Evolutionary conservation across 306 rosid species (phyloP), one percentile per base, ranked within the genome.

Genomic region (Prunus dulcis): DNA sequence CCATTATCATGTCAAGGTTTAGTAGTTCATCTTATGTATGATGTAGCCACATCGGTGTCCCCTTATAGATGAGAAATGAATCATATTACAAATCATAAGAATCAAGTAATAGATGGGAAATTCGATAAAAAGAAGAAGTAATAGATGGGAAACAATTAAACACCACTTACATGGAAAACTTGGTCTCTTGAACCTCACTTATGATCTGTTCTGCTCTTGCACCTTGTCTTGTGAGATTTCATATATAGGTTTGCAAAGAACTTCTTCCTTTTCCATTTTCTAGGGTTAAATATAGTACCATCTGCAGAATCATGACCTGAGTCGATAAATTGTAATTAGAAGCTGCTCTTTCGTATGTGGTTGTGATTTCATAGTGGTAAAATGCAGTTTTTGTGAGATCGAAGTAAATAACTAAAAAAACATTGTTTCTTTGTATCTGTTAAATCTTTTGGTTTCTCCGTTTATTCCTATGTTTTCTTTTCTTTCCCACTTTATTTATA

Each of bases 401-500:
- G 34, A 34, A 70, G 20, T 20, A 72, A 69, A 45, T 41, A 52
- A 12, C 34, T 14, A 30, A 25, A 10, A 10, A 49, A 38, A 9
- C 27, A 23, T 27, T 14, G 20, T 74, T 64, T 32, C 12, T 25
- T 23, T 15, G 6, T 20, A 2, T 61, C 63, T 15, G 1, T 49
- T 12, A 3, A 32, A 34, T 58, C 2, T 25, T 72, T 57, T 50
- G 62, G 18, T 67, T 9, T 23, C 46, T 9, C 49, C 19, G 19
- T 45, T 72, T 41, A 27, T 27, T 45, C 22, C 23, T n/a, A 30
- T 45, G 18, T 52, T 77, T 67, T 28, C 43, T 32, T 14, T 27
- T 73, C 18, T 50, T 55, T 66, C 67, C 2, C 17, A 12, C 61
- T 81, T 22, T 53, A 20, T 66, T 30, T 25, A 45, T 73, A 64